A percentile compares a stretch with the other conserved stretches of the same genome.
Conservation (phyloP, 163 green algal species). For the Chlamydomonas reinhardtii region DNA sequence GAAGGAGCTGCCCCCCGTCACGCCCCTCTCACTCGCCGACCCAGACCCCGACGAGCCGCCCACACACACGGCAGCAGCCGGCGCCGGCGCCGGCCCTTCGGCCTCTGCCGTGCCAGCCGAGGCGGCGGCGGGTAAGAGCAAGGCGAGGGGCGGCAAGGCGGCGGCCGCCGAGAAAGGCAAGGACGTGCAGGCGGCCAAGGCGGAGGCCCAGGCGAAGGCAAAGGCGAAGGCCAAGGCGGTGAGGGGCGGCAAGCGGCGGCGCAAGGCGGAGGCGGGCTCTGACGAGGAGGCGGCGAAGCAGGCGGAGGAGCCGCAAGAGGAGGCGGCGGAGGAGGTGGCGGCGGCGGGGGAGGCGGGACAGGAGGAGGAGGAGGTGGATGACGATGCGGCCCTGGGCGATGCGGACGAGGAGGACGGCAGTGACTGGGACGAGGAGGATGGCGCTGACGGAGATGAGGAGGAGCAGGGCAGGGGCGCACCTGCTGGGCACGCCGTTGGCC, state of each 20-base stretch:
- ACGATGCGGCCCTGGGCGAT: too few species aligned
- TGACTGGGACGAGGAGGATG: background rate
- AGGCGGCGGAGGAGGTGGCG: too few species aligned
- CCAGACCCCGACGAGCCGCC: background rate
- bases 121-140: constrained; percentile 8
- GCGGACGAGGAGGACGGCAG: background rate
- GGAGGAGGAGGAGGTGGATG: too few species aligned
- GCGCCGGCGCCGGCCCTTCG: too few species aligned
- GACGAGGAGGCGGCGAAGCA: too few species aligned
- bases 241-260: background rate
- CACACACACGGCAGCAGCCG: constrained; percentile 13
- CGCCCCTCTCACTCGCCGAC: background rate
- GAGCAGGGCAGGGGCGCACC: background rate
- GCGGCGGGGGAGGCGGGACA: too few species aligned
- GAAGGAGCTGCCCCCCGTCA: constrained; percentile 22
- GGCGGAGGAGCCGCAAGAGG: too few species aligned
- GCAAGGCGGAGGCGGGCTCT: background rate
- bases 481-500: background rate
- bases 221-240: background rate
- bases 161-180: too few species aligned
- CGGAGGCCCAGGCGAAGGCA: too few species aligned
- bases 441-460: background rate
- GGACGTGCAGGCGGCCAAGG: too few species aligned
- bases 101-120: constrained; percentile 19
- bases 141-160: background rate